Conservation (phyloP, 768 basidiomycete species). For the Russula vinacea region DNA sequence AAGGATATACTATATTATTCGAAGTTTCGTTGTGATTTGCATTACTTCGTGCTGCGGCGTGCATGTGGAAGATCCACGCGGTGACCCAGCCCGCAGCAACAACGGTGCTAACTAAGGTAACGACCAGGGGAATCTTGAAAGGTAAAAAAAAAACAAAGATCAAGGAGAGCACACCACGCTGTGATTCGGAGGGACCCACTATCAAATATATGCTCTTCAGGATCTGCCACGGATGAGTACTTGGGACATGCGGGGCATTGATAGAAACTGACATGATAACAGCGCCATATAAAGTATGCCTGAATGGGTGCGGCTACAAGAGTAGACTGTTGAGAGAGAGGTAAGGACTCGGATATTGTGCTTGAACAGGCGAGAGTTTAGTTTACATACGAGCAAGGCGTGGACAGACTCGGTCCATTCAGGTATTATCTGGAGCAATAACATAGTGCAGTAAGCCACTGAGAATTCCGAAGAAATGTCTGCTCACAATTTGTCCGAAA, state of each 20-base stretch:
- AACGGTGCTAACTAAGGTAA: not conserved
- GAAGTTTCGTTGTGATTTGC: too few species aligned
- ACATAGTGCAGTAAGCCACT: not conserved
- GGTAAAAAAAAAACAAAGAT: not conserved
- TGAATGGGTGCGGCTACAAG: constrained; percentile 16
- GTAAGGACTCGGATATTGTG: too few species aligned
- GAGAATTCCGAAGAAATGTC: not conserved
- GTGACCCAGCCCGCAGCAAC: constrained; percentile 11
- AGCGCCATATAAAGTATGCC: constrained; percentile 20
- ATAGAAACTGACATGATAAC: constrained; percentile 15
- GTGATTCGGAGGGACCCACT: not conserved
- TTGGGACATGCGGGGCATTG: not conserved
- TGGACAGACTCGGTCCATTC: constrained; percentile 19
- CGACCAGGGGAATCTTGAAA: constrained; percentile 14
- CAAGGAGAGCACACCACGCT: not conserved
- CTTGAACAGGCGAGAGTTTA: not conserved
- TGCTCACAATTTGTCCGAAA: constrained; percentile 14
- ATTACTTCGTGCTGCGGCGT: not conserved
- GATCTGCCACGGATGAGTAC: constrained; percentile 9
- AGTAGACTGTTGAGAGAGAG: constrained; percentile 7
- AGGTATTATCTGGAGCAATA: not conserved
- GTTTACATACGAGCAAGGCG: constrained; percentile 13
- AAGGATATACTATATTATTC: not conserved
- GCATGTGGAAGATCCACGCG: constrained; percentile 2
- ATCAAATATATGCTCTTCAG: constrained; percentile 12